Percentiles rank a stretch among this genome's conserved stretches.
Conservation (phyloP, 768 basidiomycete species). For the Dentipellis fragilis region DNA sequence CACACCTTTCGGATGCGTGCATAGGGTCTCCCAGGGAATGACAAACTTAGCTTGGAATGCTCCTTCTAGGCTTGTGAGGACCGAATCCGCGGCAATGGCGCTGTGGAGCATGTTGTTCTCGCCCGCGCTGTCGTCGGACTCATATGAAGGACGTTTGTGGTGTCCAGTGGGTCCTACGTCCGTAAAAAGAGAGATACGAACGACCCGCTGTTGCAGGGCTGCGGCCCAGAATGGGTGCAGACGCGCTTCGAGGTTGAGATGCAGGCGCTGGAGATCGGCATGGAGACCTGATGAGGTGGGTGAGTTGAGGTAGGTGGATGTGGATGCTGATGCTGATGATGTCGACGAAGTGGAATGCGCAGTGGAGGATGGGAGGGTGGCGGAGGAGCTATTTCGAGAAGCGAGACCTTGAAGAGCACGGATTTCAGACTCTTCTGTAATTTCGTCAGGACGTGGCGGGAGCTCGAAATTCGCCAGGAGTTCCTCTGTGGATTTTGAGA, state of each 20-base stretch:
- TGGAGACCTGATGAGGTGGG: not conserved
- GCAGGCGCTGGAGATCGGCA: slow-evolving; percentile 39
- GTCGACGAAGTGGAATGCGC: slow-evolving; percentile 4
- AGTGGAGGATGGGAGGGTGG: slow-evolving; percentile 5
- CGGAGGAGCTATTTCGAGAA: slow-evolving; percentile 4
- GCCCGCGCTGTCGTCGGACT: slow-evolving; percentile 17
- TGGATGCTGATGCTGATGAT: not conserved
- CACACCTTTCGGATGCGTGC: slow-evolving; percentile 45
- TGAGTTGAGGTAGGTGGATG: no score
- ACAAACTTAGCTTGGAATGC: slow-evolving; percentile 57
- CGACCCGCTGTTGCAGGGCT: slow-evolving; percentile 48
- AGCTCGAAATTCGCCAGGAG: slow-evolving; percentile 35
- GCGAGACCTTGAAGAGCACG: slow-evolving; percentile 28
- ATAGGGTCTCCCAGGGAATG: slow-evolving; percentile 62
- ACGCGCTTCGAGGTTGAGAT: slow-evolving; percentile 68
- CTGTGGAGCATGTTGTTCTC: slow-evolving; percentile 2
- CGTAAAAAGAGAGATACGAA: slow-evolving; percentile 57
- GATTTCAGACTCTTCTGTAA: slow-evolving; percentile 47
- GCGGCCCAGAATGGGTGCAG: slow-evolving; percentile 77
- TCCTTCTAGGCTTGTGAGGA: slow-evolving; percentile 59
- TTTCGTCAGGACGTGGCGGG: slow-evolving; percentile 50
- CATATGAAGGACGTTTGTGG: slow-evolving; percentile 12
- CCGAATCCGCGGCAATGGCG: slow-evolving; percentile 40
- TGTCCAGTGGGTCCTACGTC: slow-evolving; percentile 13
- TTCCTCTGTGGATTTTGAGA: slow-evolving; percentile 35